Evolutionary conservation across 345 rosid species (phyloP).

Genomic region (Citrus inodora): DNA sequence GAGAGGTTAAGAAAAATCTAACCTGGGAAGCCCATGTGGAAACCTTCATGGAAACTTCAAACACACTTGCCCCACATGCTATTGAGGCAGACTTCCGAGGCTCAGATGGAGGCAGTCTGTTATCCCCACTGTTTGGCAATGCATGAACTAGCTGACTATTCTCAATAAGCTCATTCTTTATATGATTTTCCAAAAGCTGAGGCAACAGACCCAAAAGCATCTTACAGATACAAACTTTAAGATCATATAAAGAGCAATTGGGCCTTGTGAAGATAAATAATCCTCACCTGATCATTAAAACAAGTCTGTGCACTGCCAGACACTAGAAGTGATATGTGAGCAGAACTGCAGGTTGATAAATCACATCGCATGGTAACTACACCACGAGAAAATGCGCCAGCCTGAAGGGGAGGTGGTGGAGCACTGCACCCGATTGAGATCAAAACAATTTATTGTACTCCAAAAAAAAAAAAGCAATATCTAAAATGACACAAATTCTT

Average conservation of each 20-base stretch:
- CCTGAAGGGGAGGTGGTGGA: constrained; percentile 98
- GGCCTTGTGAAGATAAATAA: neutral
- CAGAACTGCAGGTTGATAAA: constrained; percentile 83
- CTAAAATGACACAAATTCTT: neutral
- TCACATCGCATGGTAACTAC: constrained; percentile 99
- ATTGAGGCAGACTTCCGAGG: constrained; percentile 90
- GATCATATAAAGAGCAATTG: neutral
- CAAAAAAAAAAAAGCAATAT: neutral
- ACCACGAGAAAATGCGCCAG: constrained; percentile 98
- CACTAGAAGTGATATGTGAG: constrained; percentile 87
- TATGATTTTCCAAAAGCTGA: constrained; percentile 95
- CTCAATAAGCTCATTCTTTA: constrained; percentile 85
- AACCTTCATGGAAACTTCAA: constrained; percentile 91
- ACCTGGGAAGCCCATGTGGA: constrained; percentile 99
- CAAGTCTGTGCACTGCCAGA: constrained; percentile 99
- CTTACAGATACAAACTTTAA: neutral
- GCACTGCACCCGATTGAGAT: constrained; percentile 60
- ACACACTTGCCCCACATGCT: constrained; percentile 93
- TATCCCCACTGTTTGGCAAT: constrained; percentile 49
- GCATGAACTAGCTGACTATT: constrained; percentile 74
- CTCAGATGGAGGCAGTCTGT: constrained; percentile 49
- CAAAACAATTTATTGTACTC: neutral
- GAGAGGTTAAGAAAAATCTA: constrained; percentile 17
- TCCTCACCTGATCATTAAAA: constrained; percentile 93
- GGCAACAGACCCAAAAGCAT: constrained; percentile 15